phyloP scores from a whole-genome alignment of 164 flowering plant species.

The Magnolia kwangsiensis region DNA sequence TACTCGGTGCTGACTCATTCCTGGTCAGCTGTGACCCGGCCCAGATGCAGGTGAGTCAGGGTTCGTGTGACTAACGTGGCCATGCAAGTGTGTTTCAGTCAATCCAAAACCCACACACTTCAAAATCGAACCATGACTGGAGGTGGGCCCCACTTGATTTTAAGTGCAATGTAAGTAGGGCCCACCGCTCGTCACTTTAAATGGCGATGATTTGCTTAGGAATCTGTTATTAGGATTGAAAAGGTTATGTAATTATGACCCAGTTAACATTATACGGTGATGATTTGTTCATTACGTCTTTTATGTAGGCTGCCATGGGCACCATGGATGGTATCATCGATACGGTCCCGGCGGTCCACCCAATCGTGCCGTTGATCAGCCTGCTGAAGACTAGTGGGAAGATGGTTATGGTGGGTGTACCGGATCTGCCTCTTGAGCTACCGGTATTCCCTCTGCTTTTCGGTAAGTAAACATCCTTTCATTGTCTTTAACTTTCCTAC shows the following conservation, averaged over 20 bases:
- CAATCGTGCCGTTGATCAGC: conserved; percentile 31
- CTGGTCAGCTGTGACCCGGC: conserved; percentile 30
- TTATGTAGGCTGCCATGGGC: conserved; percentile 34
- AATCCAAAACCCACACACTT: too few species aligned
- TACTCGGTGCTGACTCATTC: conserved; percentile 20
- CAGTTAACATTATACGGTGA: conserved; percentile 23
- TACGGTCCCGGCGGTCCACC: conserved; percentile 39
- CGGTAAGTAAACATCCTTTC: conserved; percentile 24
- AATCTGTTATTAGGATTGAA: too few species aligned
- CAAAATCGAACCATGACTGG: too few species aligned
- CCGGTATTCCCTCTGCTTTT: conserved; percentile 27
- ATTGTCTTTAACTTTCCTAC: too few species aligned
- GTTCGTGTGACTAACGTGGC: too few species aligned
- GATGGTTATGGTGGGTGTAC: conserved; percentile 40
- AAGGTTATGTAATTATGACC: too few species aligned
- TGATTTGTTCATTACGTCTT: conserved; percentile 19
- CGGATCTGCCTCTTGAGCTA: conserved; percentile 37
- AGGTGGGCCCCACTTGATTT: too few species aligned
- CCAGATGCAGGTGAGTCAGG: too few species aligned
- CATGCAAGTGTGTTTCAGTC: too few species aligned
- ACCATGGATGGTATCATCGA: conserved; percentile 48
- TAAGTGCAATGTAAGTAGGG: too few species aligned
- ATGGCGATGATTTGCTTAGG: too few species aligned
- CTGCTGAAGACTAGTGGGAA: conserved; percentile 39
- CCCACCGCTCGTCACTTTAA: too few species aligned